phyloP scores from a whole-genome alignment of 192 early-diverging fungal genomes.

The Backusella luteola region DNA sequence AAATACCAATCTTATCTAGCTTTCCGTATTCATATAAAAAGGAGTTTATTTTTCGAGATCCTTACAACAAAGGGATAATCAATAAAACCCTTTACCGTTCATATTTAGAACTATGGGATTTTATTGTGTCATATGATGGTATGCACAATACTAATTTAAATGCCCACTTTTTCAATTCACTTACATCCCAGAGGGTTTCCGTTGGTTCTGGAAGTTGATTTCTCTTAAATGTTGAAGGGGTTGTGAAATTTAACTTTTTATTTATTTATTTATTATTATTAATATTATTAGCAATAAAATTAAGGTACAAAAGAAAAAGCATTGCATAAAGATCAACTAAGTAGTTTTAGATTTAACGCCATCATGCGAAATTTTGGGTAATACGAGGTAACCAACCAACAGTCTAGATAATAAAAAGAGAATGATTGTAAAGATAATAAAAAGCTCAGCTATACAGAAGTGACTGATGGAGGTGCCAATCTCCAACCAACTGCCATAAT shows the following conservation, averaged over 20 bases:
- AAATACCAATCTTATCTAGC: background rate
- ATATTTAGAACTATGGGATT: too few relatives aligned
- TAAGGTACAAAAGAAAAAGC: background rate
- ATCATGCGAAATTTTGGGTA: conserved; percentile 12
- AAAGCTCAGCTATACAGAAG: conserved; percentile 90
- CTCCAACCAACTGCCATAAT: conserved; percentile 93
- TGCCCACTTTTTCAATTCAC: too few relatives aligned
- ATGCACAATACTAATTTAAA: too few relatives aligned
- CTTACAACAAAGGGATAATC: background rate
- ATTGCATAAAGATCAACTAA: background rate
- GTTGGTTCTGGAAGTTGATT: background rate
- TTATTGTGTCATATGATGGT: too few relatives aligned
- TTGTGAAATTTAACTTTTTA: background rate
- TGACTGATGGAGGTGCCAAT: conserved; percentile 96
- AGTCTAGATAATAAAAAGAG: conserved; percentile 78
- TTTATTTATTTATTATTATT: background rate
- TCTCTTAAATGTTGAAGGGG: background rate
- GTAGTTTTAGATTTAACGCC: background rate
- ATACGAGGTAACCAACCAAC: conserved; percentile 41
- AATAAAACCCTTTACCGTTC: too few relatives aligned
- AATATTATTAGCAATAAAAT: background rate
- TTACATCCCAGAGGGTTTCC: too few relatives aligned
- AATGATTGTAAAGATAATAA: conserved; percentile 89
- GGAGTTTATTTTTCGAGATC: background rate
- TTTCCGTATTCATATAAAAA: background rate